Percentiles rank a stretch among this genome's conserved stretches.
phyloP scores from a whole-genome alignment of 2,329 filamentous ascomycete species.

The Ophiostoma angusticollis region DNA sequence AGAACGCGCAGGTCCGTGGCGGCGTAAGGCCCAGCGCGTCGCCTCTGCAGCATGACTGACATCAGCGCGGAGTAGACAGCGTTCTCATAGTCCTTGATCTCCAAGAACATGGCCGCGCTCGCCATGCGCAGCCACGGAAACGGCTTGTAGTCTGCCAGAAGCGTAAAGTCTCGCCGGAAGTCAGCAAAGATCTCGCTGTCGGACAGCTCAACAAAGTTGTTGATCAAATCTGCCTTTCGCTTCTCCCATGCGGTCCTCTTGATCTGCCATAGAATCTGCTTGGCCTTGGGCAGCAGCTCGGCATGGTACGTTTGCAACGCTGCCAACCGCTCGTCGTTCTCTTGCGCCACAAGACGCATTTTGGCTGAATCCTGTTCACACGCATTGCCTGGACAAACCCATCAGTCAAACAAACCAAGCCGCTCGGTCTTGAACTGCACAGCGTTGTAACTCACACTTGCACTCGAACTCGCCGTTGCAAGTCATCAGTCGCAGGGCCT shows the following conservation, averaged over 20 bases:
- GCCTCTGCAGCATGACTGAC: constrained; percentile 1
- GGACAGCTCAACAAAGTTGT: constrained; percentile 1
- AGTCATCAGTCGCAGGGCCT: constrained; percentile 10
- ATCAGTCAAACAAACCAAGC: no score
- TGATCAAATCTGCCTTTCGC: not conserved
- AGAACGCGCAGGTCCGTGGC: constrained; percentile 5
- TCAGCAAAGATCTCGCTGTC: constrained; percentile 1
- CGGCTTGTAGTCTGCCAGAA: constrained; percentile 1
- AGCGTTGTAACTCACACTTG: constrained; percentile 1
- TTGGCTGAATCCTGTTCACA: not conserved
- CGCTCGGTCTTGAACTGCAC: no score
- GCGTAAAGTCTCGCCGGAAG: not conserved
- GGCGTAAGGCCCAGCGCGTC: not conserved
- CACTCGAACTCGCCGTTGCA: not conserved
- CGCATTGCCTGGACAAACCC: not conserved
- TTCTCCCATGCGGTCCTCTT: constrained; percentile 1
- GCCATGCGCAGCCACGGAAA: constrained; percentile 7
- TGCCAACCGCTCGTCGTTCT: not conserved
- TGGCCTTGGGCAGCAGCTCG: constrained; percentile 1
- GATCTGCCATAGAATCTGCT: not conserved
- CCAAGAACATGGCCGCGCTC: constrained; percentile 4
- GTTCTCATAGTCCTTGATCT: constrained; percentile 1
- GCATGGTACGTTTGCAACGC: not conserved
- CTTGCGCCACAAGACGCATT: not conserved
- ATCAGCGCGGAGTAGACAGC: constrained; percentile 2